A percentile compares a stretch with the other conserved stretches of the same genome.
These are phyloP conservation scores for Xerocomus nothofagi DNA, from an alignment of 1,284 basidiomycete species.

Conservation along the genomic window DNA sequence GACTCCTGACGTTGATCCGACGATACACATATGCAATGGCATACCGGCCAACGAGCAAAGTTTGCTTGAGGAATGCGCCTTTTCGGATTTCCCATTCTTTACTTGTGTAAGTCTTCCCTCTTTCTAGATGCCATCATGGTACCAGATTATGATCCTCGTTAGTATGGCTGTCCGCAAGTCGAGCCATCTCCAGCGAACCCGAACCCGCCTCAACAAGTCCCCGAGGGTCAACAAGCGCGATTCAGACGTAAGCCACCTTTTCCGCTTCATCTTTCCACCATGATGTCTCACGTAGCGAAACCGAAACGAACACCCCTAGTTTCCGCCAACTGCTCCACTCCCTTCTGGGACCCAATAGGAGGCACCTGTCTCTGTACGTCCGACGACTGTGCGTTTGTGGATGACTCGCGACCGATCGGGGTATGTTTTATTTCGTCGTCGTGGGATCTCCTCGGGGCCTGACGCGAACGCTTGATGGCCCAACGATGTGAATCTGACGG, in stretches of 20 bases:
- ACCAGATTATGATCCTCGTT: not conserved
- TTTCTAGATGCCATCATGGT: not conserved
- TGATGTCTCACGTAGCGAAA: not conserved
- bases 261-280: not conserved
- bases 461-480: constrained; percentile 39
- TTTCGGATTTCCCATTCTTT: constrained; percentile 3
- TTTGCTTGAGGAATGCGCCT: not conserved
- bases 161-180: constrained; percentile 47
- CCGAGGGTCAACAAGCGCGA: constrained; percentile 40
- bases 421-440: constrained; percentile 37
- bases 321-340: constrained; percentile 72
- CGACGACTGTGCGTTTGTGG: constrained; percentile 57
- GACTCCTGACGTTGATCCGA: not conserved
- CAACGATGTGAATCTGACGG: constrained; percentile 69
- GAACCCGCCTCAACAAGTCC: constrained; percentile 58
- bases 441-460: not conserved
- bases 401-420: constrained; percentile 66
- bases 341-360: constrained; percentile 76
- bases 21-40: not conserved
- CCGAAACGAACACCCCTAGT: constrained; percentile 45
- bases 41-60: not conserved
- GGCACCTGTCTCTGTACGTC: constrained; percentile 64
- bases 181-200: constrained; percentile 59
- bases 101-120: not conserved
- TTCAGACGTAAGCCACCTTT: constrained; percentile 47